phyloP scores from a whole-genome alignment of 129 eudicot species.

The Tagetes erecta region DNA sequence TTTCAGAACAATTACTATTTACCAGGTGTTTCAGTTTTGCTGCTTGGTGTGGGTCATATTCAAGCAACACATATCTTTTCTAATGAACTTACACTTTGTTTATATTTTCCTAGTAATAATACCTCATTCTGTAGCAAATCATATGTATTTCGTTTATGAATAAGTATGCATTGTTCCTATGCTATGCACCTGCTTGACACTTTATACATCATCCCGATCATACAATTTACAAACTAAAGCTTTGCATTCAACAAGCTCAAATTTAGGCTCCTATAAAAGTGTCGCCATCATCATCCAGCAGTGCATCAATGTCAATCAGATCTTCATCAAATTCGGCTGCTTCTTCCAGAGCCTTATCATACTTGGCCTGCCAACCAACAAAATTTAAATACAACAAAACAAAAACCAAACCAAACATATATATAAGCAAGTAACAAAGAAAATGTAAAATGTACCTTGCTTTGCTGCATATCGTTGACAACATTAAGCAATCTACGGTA shows the following conservation, averaged over 20 bases:
- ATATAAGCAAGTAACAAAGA: neutral
- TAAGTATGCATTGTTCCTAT: no score
- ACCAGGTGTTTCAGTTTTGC: no score
- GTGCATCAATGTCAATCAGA: constrained; percentile 66
- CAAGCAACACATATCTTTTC: no score
- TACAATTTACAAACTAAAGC: constrained; percentile 37
- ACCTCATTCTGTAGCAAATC: no score
- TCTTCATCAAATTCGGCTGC: constrained; percentile 68
- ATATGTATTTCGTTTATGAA: no score
- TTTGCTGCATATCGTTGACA: constrained; percentile 75
- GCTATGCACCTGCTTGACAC: no score
- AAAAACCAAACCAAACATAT: no score
- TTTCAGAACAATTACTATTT: no score
- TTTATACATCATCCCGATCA: neutral
- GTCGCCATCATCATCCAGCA: constrained; percentile 66
- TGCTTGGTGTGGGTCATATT: no score
- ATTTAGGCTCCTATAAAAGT: constrained; percentile 44
- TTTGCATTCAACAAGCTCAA: constrained; percentile 30
- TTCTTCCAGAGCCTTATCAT: constrained; percentile 50
- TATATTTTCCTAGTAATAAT: no score
- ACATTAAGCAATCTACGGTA: constrained; percentile 87
- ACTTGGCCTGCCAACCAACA: constrained; percentile 45
- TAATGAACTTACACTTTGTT: no score
- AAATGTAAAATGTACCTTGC: constrained; percentile 45
- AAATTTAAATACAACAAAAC: no score